Conservation (phyloP, 1,139 yeast species). For the Pichia sp. region DNA sequence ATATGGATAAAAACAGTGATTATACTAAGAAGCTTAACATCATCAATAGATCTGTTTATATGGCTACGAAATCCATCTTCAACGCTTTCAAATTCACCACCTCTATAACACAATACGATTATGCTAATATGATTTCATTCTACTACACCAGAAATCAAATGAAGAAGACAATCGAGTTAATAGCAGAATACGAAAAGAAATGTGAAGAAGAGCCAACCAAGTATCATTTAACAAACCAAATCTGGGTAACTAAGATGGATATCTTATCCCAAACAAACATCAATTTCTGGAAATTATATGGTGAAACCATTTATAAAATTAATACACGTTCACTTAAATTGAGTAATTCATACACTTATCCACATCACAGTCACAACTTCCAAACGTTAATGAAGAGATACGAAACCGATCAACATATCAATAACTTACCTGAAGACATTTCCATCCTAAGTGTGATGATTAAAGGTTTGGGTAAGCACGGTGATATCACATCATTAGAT, state of each 20-base stretch:
- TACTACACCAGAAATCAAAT: slow-evolving; percentile 19
- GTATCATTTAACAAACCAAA: slow-evolving; percentile 22
- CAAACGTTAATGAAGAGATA: slow-evolving; percentile 13
- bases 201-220: not conserved
- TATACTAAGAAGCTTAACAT: slow-evolving; percentile 1
- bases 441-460: slow-evolving; percentile 8
- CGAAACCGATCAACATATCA: slow-evolving; percentile 5
- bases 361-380: slow-evolving; percentile 15
- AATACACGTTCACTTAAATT: slow-evolving; percentile 15
- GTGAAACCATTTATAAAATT: slow-evolving; percentile 20
- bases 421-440: slow-evolving; percentile 15
- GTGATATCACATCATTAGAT: slow-evolving; percentile 25
- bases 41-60: slow-evolving; percentile 1
- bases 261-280: slow-evolving; percentile 25
- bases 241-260: slow-evolving; percentile 29
- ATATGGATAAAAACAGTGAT: not conserved
- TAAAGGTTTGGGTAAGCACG: slow-evolving; percentile 14
- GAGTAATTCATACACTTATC: slow-evolving; percentile 20
- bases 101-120: slow-evolving; percentile 21
- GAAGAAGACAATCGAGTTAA: slow-evolving; percentile 21
- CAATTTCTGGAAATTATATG: slow-evolving; percentile 26
- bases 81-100: not conserved
- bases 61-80: slow-evolving; percentile 9
- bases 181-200: slow-evolving; percentile 22
- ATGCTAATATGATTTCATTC: slow-evolving; percentile 26